Evolutionary conservation across 768 basidiomycete genomes (phyloP), one percentile per base, ranked within the genome.

Genomic region (Mycena crocata): DNA sequence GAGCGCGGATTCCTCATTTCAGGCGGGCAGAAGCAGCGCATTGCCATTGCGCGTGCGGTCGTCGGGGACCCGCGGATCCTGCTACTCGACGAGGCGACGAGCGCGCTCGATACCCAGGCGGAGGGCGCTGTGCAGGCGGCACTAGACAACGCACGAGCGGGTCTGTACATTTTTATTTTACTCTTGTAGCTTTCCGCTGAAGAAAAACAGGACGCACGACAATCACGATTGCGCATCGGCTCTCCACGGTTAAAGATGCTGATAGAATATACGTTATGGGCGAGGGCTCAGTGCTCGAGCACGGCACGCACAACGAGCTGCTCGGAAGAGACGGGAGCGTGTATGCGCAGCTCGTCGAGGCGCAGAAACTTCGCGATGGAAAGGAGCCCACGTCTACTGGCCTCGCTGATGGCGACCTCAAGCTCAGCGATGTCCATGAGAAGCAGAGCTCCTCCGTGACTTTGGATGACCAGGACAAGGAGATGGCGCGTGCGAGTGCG

Each of bases 201-300:
- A n/a, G n/a, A n/a, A n/a, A n/a, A n/a, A 84, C 10, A 64, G 67
- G 62, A 1, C 32, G 67, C 35, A 68, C 67, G 21, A 56, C 57
- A 28, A 55, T 68, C 76, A 91, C 90, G 9, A 92, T 93, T 59
- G 90, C 93, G 44, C 92, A 93, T 69, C 87, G 92, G 70, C 83
- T 93, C 1, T 92, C 91, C 2, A 95, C 93, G 15, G 91, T 95
- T 82, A 93, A 90, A 80, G 90, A 93, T 73, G 94, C 94, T 3
- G 86, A 94, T 77, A 80, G 88, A 58, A 94, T 94, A 59, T 91
- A 91, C 73, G 94, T 97, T 68, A 95, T 97, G 92, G 95, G 93
- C 46, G 90, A 90, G 3, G 95, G 95, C 1, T 80, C 87, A 37
- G 87, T 96, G 50, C 79, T 96, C 57, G 94, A 97, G 79, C 80